A percentile compares a stretch with the other conserved stretches of the same genome.
Conservation (phyloP, 495 filamentous ascomycete species). For the Halenospora varia region DNA sequence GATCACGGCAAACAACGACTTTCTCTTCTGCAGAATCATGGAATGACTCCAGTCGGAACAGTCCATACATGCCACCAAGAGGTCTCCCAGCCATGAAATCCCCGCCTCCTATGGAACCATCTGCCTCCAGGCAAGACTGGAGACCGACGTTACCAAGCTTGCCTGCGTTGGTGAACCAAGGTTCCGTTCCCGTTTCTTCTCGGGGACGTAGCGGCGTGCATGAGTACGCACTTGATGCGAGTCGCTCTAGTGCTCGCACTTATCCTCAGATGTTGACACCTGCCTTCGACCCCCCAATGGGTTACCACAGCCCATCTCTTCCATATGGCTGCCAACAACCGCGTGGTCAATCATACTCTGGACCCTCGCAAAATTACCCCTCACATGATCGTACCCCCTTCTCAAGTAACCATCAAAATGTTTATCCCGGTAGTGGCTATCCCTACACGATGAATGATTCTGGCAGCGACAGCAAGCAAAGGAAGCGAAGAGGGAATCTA, state of each 20-base stretch:
- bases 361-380: constrained; percentile 18
- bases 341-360: constrained; percentile 34
- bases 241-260: constrained; percentile 21
- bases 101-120: constrained; percentile 17
- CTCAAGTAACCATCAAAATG: constrained; percentile 27
- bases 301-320: constrained; percentile 8
- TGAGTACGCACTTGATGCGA: constrained; percentile 23
- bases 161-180: constrained; percentile 25
- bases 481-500: constrained; percentile 70
- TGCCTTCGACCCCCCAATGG: constrained; percentile 11
- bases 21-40: constrained; percentile 27
- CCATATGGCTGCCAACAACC: constrained; percentile 31
- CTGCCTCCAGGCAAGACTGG: constrained; percentile 17
- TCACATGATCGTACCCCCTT: constrained; percentile 32
- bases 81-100: constrained; percentile 25
- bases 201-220: constrained; percentile 21
- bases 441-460: constrained; percentile 23
- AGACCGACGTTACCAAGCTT: constrained; percentile 31
- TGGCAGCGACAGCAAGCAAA: constrained; percentile 48
- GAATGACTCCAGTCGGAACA: constrained; percentile 24
- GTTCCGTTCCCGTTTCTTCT: constrained; percentile 10
- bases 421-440: constrained; percentile 28
- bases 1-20: constrained; percentile 22
- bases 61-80: constrained; percentile 24
- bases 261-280: constrained; percentile 15